Percentiles rank a stretch among this genome's conserved stretches.
Conservation (phyloP, 148 eudicot genomes). For the Camellia sinensis region DNA sequence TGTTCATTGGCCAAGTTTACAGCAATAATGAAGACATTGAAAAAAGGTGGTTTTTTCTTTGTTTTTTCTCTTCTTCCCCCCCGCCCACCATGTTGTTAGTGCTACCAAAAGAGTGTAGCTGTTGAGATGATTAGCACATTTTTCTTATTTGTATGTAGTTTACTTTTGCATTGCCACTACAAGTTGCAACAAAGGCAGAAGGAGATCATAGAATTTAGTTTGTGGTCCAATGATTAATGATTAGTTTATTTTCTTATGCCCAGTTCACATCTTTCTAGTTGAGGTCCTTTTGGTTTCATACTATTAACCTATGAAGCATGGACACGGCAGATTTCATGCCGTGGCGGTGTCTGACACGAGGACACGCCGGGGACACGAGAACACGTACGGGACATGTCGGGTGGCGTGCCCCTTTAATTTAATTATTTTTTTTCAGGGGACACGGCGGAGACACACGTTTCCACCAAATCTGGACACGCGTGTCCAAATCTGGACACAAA, state of each 20-base stretch:
- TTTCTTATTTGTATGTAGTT: not conserved
- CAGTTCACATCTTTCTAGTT: not conserved
- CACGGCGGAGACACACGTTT: too few species aligned
- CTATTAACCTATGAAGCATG: too few species aligned
- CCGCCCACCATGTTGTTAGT: not conserved
- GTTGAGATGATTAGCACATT: not conserved
- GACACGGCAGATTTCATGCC: too few species aligned
- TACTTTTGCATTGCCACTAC: not conserved
- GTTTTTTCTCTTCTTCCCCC: too few species aligned
- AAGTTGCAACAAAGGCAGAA: not conserved
- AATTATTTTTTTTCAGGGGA: too few species aligned
- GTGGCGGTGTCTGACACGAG: too few species aligned
- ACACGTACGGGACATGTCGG: too few species aligned
- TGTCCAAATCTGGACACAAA: too few species aligned
- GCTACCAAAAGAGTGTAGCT: not conserved
- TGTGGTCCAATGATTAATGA: not conserved
- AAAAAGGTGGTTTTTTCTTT: not conserved
- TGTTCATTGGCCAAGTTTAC: not conserved
- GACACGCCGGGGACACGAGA: too few species aligned
- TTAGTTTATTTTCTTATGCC: slow-evolving; percentile 3
- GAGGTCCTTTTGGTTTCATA: not conserved
- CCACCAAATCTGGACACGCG: too few species aligned
- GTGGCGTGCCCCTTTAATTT: too few species aligned
- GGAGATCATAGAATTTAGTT: not conserved
- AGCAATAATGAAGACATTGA: not conserved